phyloP scores from a whole-genome alignment of 2,329 filamentous ascomycete species.

The Epichloe bromicola region DNA sequence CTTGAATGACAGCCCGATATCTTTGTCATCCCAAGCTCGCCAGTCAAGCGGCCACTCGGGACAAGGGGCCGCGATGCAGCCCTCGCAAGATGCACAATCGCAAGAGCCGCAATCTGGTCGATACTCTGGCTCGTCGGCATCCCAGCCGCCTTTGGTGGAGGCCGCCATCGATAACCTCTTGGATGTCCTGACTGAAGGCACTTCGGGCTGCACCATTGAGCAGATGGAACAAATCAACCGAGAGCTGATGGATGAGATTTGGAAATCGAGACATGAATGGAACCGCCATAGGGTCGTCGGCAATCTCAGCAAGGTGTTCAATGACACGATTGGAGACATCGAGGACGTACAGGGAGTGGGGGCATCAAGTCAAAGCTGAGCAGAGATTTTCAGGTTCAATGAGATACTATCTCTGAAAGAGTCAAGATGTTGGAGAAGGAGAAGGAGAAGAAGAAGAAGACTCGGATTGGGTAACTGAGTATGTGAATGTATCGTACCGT shows the following conservation, averaged over 20 bases:
- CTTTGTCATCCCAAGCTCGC: slow-evolving; percentile 21
- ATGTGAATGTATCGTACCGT: background rate
- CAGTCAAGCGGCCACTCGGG: slow-evolving; percentile 19
- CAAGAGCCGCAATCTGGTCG: slow-evolving; percentile 8
- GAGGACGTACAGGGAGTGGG: slow-evolving; percentile 35
- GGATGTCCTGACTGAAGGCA: slow-evolving; percentile 48
- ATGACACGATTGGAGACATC: slow-evolving; percentile 59
- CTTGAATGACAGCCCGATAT: slow-evolving; percentile 23
- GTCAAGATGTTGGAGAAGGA: background rate
- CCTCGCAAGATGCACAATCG: slow-evolving; percentile 20
- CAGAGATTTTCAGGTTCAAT: slow-evolving; percentile 4
- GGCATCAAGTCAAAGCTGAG: slow-evolving; percentile 28
- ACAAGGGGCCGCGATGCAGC: slow-evolving; percentile 14
- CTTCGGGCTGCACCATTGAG: slow-evolving; percentile 73
- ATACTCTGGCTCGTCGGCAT: slow-evolving; percentile 25
- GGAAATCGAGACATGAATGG: slow-evolving; percentile 67
- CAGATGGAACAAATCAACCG: slow-evolving; percentile 91
- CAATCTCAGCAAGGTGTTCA: slow-evolving; percentile 56
- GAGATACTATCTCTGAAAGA: background rate
- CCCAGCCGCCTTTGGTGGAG: slow-evolving; percentile 33
- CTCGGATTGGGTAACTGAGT: background rate
- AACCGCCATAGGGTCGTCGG: slow-evolving; percentile 64
- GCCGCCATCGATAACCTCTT: slow-evolving; percentile 45
- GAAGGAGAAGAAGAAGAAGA: background rate
- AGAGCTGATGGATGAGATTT: slow-evolving; percentile 80